Conservation (phyloP, 2,329 filamentous ascomycete species). For the Aureobasidium sp. region DNA sequence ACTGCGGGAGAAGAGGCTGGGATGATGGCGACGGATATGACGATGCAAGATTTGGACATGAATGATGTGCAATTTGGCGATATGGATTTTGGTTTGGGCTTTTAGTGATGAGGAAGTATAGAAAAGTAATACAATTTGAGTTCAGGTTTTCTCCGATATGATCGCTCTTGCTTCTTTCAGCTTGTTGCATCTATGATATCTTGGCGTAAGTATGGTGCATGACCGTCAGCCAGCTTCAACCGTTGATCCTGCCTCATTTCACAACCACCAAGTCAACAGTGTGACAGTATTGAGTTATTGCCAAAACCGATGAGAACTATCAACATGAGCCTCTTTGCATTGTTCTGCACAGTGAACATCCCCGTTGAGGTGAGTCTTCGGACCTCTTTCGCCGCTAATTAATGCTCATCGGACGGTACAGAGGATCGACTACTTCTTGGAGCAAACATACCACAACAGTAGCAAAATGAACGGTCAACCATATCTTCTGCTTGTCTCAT, state of each 20-base stretch:
- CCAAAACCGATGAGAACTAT: background rate
- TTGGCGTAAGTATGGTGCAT: background rate
- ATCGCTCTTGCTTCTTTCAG: background rate
- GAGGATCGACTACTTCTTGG: background rate
- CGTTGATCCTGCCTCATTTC: too few species aligned
- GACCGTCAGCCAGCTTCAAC: background rate
- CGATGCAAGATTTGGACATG: conserved; percentile 1
- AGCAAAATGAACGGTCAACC: background rate
- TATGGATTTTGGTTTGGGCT: conserved; percentile 2
- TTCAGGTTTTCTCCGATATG: background rate
- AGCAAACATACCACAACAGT: background rate
- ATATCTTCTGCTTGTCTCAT: background rate
- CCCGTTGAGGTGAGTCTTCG: background rate
- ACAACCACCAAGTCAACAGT: background rate
- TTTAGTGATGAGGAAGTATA: background rate
- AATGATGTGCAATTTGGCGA: background rate
- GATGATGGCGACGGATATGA: background rate
- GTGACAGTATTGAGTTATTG: background rate
- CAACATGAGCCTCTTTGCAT: background rate
- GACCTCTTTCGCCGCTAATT: background rate
- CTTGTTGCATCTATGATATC: background rate
- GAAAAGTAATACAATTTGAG: background rate
- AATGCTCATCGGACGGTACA: background rate
- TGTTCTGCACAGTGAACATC: background rate
- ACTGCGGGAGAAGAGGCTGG: background rate